These are phyloP conservation scores for Lasiodiplodia sp. DNA, from an alignment of 2,329 filamentous ascomycete genomes.

Conservation along the genomic window DNA sequence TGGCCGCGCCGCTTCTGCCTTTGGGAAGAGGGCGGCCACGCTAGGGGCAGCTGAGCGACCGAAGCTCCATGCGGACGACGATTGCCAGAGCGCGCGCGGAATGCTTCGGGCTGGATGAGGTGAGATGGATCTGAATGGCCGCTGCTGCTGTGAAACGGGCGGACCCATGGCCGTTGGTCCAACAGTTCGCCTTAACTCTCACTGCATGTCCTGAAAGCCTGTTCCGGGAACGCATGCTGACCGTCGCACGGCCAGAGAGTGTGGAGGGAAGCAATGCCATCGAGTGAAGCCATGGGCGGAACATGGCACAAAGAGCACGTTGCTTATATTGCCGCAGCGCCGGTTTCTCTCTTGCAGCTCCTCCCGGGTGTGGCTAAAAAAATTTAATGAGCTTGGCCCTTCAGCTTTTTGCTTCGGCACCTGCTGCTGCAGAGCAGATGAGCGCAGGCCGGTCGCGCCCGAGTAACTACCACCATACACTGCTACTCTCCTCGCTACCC, in stretches of 20 bases:
- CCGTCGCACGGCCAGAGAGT: background rate
- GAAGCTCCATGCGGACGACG: background rate
- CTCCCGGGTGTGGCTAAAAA: background rate
- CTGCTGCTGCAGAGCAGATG: conserved; percentile 13
- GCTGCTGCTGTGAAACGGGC: conserved; percentile 2
- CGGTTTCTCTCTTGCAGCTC: conserved; percentile 12
- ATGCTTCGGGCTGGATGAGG: conserved; percentile 1
- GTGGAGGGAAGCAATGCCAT: background rate
- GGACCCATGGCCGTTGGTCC: background rate
- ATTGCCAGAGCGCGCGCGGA: background rate
- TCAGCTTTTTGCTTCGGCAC: background rate
- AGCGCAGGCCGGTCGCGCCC: background rate
- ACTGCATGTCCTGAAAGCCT: background rate
- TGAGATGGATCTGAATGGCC: background rate
- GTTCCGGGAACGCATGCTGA: conserved; percentile 28
- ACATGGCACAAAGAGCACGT: conserved; percentile 22
- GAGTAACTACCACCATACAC: background rate
- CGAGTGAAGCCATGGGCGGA: background rate
- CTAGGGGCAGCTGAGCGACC: background rate
- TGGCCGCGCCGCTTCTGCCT: background rate
- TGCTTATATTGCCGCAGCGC: conserved; percentile 24
- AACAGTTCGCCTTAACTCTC: background rate
- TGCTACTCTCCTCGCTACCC: background rate
- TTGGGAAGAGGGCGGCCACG: background rate
- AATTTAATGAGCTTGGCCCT: background rate